Evolutionary conservation across 371 early-diverging fungal genomes (phyloP).

Genomic region (Mortierella sp.): DNA sequence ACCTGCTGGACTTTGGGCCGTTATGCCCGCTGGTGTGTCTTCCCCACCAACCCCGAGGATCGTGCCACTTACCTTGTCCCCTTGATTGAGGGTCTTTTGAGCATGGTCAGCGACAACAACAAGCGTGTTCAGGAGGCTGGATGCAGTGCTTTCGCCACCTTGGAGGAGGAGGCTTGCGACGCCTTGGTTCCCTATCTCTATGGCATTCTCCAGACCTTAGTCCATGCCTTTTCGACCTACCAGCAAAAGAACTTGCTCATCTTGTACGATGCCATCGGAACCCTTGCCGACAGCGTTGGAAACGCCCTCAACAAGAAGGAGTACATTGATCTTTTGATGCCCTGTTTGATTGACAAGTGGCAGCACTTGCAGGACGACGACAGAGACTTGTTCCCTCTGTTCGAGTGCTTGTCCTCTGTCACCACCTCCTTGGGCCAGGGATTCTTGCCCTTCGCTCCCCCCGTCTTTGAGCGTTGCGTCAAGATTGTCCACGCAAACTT

Average conservation of each 20-base stretch:
- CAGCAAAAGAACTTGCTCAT: conserved; percentile 91
- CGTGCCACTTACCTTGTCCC: conserved; percentile 83
- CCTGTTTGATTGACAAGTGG: conserved; percentile 89
- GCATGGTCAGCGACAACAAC: conserved; percentile 88
- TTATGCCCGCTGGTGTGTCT: conserved; percentile 89
- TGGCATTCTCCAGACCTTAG: conserved; percentile 82
- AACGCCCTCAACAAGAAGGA: conserved; percentile 81
- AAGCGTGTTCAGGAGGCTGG: conserved; percentile 96
- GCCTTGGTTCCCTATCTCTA: conserved; percentile 87
- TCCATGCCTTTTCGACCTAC: conserved; percentile 85
- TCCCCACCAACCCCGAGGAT: conserved; percentile 72
- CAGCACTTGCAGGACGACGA: conserved; percentile 81
- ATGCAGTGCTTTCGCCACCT: conserved; percentile 93
- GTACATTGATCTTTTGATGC: conserved; percentile 85
- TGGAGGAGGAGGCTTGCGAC: conserved; percentile 90
- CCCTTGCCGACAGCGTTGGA: conserved; percentile 93
- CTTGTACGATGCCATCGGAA: conserved; percentile 94
- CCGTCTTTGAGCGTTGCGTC: conserved; percentile 90
- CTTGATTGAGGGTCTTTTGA: conserved; percentile 82
- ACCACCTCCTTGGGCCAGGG: conserved; percentile 88
- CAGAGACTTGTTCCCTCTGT: conserved; percentile 89
- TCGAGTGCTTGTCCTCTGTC: conserved; percentile 94
- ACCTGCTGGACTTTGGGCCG: conserved; percentile 98
- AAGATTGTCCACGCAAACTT: conserved; percentile 83
- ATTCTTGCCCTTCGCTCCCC: conserved; percentile 86